phyloP scores from a whole-genome alignment of 2,329 filamentous ascomycete species.

The Beauveria rudraprayagi region DNA sequence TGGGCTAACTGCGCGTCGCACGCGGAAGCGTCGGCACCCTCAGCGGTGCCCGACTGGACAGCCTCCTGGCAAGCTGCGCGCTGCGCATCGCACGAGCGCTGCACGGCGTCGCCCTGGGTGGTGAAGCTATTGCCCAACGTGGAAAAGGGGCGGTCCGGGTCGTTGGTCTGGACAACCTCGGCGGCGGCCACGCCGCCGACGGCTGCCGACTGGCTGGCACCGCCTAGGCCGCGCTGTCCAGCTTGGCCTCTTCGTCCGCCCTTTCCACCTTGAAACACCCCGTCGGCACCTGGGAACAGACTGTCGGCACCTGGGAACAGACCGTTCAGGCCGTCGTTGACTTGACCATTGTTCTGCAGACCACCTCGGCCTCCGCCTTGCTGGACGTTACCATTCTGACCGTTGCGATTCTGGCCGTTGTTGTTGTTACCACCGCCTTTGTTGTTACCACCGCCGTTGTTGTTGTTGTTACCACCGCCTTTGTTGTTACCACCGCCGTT shows the following conservation, averaged over 20 bases:
- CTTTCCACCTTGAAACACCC: neutral
- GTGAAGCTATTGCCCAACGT: constrained; percentile 52
- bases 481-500: constrained; percentile 9
- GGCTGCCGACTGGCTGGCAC: constrained; percentile 24
- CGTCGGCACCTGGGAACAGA: no score
- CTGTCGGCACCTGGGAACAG: no score
- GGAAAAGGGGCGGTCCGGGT: constrained; percentile 43
- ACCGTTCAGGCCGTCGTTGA: neutral
- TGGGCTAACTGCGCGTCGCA: constrained; percentile 46
- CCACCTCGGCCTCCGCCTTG: neutral
- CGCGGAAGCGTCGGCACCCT: constrained; percentile 35
- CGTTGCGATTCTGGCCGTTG: neutral
- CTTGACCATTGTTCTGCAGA: constrained; percentile 12
- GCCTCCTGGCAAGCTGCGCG: constrained; percentile 52
- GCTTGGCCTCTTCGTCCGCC: constrained; percentile 7
- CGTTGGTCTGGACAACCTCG: constrained; percentile 38
- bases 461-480: constrained; percentile 10
- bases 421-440: neutral
- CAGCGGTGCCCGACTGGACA: constrained; percentile 41
- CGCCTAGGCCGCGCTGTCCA: constrained; percentile 16
- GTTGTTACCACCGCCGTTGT: no score
- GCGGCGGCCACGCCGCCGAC: constrained; percentile 47
- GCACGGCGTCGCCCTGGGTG: constrained; percentile 44
- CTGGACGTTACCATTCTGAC: neutral
- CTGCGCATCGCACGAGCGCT: constrained; percentile 56